phyloP scores from a whole-genome alignment of 768 basidiomycete genomes.

The Boletus subparvulus region DNA sequence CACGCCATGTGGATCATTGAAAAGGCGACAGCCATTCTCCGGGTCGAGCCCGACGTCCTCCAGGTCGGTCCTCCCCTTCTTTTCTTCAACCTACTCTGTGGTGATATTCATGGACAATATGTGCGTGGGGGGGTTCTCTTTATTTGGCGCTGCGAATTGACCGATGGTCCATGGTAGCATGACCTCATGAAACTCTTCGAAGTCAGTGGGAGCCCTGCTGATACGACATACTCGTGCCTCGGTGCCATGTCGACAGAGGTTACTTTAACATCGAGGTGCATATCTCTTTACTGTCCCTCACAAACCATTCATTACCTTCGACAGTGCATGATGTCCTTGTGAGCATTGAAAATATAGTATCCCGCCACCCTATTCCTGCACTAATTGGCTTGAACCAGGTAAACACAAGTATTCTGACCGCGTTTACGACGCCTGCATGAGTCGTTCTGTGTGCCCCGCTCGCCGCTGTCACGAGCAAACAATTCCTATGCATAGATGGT shows the following conservation, averaged over 20 bases:
- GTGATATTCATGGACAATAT: slow-evolving; percentile 99
- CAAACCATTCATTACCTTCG: background rate
- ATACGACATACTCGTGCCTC: slow-evolving; percentile 88
- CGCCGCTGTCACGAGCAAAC: slow-evolving; percentile 98
- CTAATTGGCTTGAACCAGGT: slow-evolving; percentile 47
- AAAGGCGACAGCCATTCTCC: slow-evolving; percentile 80
- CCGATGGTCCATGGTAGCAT: slow-evolving; percentile 60
- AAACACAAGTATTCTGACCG: slow-evolving; percentile 99
- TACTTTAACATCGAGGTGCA: slow-evolving; percentile 90
- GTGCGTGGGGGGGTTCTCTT: slow-evolving; percentile 46
- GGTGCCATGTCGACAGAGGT: slow-evolving; percentile 91
- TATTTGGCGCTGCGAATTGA: slow-evolving; percentile 16
- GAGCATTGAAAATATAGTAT: slow-evolving; percentile 99
- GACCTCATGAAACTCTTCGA: slow-evolving; percentile 96
- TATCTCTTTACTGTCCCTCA: background rate
- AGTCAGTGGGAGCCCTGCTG: slow-evolving; percentile 91
- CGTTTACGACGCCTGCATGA: slow-evolving; percentile 98
- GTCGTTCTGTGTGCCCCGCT: slow-evolving; percentile 90
- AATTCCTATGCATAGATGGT: slow-evolving; percentile 98
- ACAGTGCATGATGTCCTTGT: slow-evolving; percentile 95
- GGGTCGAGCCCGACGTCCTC: slow-evolving; percentile 84
- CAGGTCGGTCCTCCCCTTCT: slow-evolving; percentile 54
- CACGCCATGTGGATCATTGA: slow-evolving; percentile 94
- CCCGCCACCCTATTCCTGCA: slow-evolving; percentile 90
- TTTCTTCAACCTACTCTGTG: slow-evolving; percentile 65